A percentile compares a stretch with the other conserved stretches of the same genome.
phyloP scores from a whole-genome alignment of 345 rosid genomes.

The Kernera saxatilis region DNA sequence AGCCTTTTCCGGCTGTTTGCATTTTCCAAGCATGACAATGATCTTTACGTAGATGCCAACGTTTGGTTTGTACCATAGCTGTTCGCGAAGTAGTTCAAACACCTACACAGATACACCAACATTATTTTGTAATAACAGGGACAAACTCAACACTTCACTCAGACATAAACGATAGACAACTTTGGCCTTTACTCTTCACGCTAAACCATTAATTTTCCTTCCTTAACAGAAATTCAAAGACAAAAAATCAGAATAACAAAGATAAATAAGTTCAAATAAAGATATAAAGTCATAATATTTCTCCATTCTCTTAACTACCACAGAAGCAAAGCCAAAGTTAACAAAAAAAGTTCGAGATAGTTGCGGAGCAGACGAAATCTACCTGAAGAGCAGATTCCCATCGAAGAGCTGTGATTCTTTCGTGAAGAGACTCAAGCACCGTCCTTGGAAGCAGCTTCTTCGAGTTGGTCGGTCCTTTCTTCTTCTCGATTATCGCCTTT shows the following conservation, averaged over 20 bases:
- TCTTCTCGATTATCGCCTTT: conserved; percentile 72
- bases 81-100: conserved; percentile 70
- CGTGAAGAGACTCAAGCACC: conserved; percentile 84
- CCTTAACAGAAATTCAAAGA: background rate
- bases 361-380: background rate
- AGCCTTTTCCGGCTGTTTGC: conserved; percentile 85
- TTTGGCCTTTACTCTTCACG: background rate
- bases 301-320: background rate
- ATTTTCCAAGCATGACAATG: conserved; percentile 89
- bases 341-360: background rate
- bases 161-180: background rate
- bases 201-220: background rate
- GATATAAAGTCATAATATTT: too few species aligned
- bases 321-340: background rate
- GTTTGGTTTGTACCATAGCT: conserved; percentile 79
- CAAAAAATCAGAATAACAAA: background rate
- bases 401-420: conserved; percentile 71
- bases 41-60: conserved; percentile 65
- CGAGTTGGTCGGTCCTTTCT: conserved; percentile 57
- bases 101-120: conserved; percentile 41
- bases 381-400: conserved; percentile 97
- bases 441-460: conserved; percentile 73
- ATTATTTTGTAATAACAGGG: background rate
- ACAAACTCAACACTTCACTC: background rate
- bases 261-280: background rate